Base-by-base conservation (phyloP, 805 yeast species). In the Cyberlindnera subsufficiens region DNA sequence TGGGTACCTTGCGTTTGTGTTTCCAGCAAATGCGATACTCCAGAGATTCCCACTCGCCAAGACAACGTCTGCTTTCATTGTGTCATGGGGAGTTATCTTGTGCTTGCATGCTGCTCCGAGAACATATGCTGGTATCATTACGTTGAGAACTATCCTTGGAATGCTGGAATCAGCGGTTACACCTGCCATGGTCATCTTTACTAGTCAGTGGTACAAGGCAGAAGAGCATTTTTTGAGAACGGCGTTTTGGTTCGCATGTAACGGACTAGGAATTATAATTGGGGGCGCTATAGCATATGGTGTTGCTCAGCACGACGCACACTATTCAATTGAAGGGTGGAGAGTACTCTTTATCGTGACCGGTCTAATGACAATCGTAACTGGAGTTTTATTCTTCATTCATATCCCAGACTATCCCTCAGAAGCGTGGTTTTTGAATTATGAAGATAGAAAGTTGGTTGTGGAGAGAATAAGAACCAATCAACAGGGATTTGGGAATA, bases 1-100 rank as follows among this genome's bases (percentile, higher is more conserved):
- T 34, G 90, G 89, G 3, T 83, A 81, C 54, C 58, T 82, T 39
- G 67, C 65, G 3, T 80, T 78, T 54, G 81, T 78, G 50, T 64
- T 72, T 45, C 75, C 80, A 3, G 69, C 74, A 3, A 58, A 67
- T 14, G 51, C 64, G 33, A 35, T 70, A 1, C 54, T 79, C 19
- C 88, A 83, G 57, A 67, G 68, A 42, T 71, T 77, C 39, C 82
- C 81, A 4, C 66, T 82, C 49, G 71, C 78, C 7, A 77, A 74
- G 48, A 60, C 77, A 5, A 65, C 72, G 4, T 64, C 75, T 13
- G 47, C 60, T 0, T 70, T 71, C 44, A 70, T 81, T 30, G 54
- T 78, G 15, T 35, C 74, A 0, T 83, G 90, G 89, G 88, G 88
- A 16, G 53, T 56, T 27, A 58, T 78, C 15, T 57, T 79, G 30